phyloP scores from a whole-genome alignment of 176 grass and related monocot genomes.

The Hordeum marinum region DNA sequence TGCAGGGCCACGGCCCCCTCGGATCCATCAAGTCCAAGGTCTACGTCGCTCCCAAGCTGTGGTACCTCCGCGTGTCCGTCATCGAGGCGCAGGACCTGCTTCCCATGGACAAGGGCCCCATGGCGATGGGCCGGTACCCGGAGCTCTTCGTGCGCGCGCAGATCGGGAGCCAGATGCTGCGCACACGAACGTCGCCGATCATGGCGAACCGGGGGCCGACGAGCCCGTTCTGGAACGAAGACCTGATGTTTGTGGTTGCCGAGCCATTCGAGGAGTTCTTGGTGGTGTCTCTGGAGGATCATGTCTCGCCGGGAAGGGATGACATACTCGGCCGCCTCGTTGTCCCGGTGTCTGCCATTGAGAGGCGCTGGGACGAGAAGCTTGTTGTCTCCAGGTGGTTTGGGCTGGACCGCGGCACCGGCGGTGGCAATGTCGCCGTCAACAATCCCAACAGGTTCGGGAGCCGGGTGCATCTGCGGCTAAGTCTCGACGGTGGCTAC shows the following conservation, averaged over 20 bases:
- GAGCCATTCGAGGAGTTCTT: constrained; percentile 88
- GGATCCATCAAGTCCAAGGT: constrained; percentile 94
- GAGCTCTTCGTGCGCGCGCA: constrained; percentile 71
- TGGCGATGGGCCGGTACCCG: constrained; percentile 44
- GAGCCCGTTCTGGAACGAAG: constrained; percentile 80
- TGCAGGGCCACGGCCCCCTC: constrained; percentile 62
- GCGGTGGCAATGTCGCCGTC: constrained; percentile 10
- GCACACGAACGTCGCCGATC: constrained; percentile 42
- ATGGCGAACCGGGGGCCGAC: constrained; percentile 43
- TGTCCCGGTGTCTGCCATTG: constrained; percentile 56
- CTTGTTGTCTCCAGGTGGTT: constrained; percentile 72
- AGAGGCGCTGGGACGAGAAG: constrained; percentile 78
- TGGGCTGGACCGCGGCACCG: constrained; percentile 39
- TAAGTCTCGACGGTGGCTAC: constrained; percentile 84
- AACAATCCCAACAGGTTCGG: constrained; percentile 39
- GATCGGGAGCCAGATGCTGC: constrained; percentile 64
- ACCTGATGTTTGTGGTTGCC: constrained; percentile 85
- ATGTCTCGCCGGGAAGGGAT: constrained; percentile 52
- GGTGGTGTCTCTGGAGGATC: constrained; percentile 66
- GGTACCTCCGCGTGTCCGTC: constrained; percentile 77
- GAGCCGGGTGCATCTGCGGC: constrained; percentile 65
- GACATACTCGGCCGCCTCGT: constrained; percentile 64
- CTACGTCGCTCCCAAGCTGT: constrained; percentile 85
- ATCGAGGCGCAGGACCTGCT: constrained; percentile 78
- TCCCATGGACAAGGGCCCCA: constrained; percentile 38